Evolutionary conservation across 129 eudicot species (phyloP).

Genomic region (Lactuca saligna): DNA sequence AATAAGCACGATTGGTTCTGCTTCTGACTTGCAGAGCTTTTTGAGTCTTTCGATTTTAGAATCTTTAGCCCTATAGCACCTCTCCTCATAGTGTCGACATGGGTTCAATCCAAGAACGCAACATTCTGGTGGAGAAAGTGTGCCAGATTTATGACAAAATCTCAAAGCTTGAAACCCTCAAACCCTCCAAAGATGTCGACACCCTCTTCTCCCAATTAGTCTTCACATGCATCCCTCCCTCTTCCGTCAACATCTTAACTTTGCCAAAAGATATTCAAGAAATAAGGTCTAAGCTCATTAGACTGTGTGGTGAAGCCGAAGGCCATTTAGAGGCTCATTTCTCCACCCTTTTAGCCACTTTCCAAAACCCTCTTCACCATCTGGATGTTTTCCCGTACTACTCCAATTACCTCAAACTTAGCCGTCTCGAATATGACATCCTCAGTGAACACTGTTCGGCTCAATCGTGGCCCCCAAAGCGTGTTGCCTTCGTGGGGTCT

Average conservation of each 20-base stretch:
- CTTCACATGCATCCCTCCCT: conserved; percentile 67
- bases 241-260: conserved; percentile 57
- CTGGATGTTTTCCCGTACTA: conserved; percentile 72
- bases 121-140: conserved; percentile 55
- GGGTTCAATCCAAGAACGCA: conserved; percentile 54
- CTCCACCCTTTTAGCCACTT: conserved; percentile 54
- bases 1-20: conserved; percentile 25
- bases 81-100: conserved; percentile 72
- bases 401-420: conserved; percentile 75
- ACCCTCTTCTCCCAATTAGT: conserved; percentile 74
- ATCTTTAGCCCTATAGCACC: conserved; percentile 21
- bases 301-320: conserved; percentile 77
- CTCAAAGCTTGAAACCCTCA: conserved; percentile 73
- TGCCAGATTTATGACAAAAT: conserved; percentile 61
- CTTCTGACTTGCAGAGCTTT: conserved; percentile 25
- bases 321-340: conserved; percentile 73
- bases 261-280: conserved; percentile 54
- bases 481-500: conserved; percentile 81
- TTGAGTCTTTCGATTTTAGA: conserved; percentile 16
- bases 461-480: conserved; percentile 22
- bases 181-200: conserved; percentile 81
- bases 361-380: conserved; percentile 57
- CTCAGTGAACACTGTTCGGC: conserved; percentile 38
- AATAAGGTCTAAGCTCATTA: conserved; percentile 60
- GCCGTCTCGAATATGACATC: conserved; percentile 60